Percentiles rank a stretch among this genome's conserved stretches.
Evolutionary conservation across 1,139 yeast species (phyloP).

Genomic region (Saccharomyces uvarum): DNA sequence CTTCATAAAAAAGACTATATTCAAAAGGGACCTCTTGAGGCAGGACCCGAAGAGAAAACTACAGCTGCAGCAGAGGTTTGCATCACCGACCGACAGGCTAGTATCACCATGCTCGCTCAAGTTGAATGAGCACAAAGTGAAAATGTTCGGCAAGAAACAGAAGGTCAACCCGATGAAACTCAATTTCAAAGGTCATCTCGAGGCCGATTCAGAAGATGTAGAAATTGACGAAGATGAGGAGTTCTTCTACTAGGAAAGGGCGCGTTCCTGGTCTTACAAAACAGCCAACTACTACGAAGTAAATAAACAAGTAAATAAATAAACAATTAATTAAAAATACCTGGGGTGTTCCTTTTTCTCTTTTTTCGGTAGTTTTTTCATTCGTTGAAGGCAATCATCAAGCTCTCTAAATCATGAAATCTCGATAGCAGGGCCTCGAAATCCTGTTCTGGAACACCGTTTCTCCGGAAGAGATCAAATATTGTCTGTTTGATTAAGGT

Average conservation of each 20-base stretch:
- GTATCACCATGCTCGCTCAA: slow-evolving; percentile 54
- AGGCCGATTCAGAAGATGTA: slow-evolving; percentile 3
- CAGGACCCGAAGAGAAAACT: slow-evolving; percentile 3
- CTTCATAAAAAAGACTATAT: background rate
- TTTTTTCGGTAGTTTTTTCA: background rate
- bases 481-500: slow-evolving; percentile 10
- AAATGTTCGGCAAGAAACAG: slow-evolving; percentile 16
- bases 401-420: slow-evolving; percentile 7
- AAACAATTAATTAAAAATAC: background rate
- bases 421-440: slow-evolving; percentile 7
- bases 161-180: slow-evolving; percentile 28
- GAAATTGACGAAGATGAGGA: slow-evolving; percentile 7
- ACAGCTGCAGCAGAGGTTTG: slow-evolving; percentile 31
- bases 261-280: background rate
- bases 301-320: background rate
- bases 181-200: slow-evolving; percentile 12
- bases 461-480: slow-evolving; percentile 5
- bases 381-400: background rate
- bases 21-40: background rate
- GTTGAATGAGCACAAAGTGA: slow-evolving; percentile 41
- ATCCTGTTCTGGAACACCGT: slow-evolving; percentile 9
- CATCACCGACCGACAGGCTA: slow-evolving; percentile 52
- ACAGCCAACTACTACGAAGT: background rate
- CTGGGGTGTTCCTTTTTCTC: background rate
- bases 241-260: background rate